Evolutionary conservation across 202 grass and related monocot genomes (phyloP).

Genomic region (Thinopyrum obtusiflorum): DNA sequence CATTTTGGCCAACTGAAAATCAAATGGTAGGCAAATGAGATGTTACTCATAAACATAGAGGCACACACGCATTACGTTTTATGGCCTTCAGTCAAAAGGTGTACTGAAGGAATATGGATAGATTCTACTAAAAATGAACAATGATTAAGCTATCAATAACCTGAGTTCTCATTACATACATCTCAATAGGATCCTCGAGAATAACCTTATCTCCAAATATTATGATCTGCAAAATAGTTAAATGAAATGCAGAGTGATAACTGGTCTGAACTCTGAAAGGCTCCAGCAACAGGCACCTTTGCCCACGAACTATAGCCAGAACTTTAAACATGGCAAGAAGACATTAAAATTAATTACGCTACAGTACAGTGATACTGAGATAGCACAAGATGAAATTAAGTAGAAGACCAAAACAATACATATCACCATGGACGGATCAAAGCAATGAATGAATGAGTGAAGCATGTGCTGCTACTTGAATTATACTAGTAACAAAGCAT

Average conservation of each 20-base stretch:
- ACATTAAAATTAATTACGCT: not conserved
- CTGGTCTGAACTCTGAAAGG: constrained; percentile 20
- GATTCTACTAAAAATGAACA: constrained; percentile 30
- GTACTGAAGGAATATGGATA: constrained; percentile 24
- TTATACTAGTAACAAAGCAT: not conserved
- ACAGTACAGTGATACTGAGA: not conserved
- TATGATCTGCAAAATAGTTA: constrained; percentile 71
- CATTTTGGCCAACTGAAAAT: constrained; percentile 94
- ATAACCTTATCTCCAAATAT: constrained; percentile 96
- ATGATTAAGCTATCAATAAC: constrained; percentile 52
- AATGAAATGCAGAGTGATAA: constrained; percentile 28
- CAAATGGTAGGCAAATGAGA: constrained; percentile 30
- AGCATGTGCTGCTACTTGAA: constrained; percentile 30
- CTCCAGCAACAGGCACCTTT: constrained; percentile 15
- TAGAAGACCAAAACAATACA: not conserved
- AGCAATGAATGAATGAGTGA: constrained; percentile 3
- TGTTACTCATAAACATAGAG: not conserved
- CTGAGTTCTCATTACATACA: constrained; percentile 77
- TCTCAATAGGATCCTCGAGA: constrained; percentile 87
- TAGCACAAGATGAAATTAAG: not conserved
- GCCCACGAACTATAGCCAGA: not conserved
- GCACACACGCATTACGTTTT: not conserved
- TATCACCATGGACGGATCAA: not conserved
- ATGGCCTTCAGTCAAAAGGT: constrained; percentile 11
- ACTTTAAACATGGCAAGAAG: not conserved